A percentile compares a stretch with the other conserved stretches of the same genome.
These are phyloP conservation scores for Discostella stelligera DNA, from an alignment of 352 stramenopile genomes.

Conservation along the genomic window DNA sequence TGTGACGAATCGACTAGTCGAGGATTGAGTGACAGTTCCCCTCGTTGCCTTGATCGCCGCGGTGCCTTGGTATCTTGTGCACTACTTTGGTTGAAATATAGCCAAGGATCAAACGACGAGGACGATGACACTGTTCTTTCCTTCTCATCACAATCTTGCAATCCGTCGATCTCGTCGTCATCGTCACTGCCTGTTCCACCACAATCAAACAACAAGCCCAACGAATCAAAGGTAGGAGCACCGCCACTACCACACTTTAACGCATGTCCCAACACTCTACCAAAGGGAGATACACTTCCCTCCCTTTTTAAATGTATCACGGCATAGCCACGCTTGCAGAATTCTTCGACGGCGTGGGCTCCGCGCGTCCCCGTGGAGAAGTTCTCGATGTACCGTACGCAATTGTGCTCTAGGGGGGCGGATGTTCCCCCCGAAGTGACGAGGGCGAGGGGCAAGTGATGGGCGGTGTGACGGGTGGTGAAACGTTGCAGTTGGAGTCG, in stretches of 20 bases:
- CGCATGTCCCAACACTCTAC: slow-evolving; percentile 49
- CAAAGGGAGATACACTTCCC: slow-evolving; percentile 76
- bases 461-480: slow-evolving; percentile 50
- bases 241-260: slow-evolving; percentile 51
- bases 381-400: slow-evolving; percentile 96
- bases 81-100: slow-evolving; percentile 18
- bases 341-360: slow-evolving; percentile 82
- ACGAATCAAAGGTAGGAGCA: slow-evolving; percentile 38
- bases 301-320: slow-evolving; percentile 94
- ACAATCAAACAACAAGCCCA: slow-evolving; percentile 67
- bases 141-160: slow-evolving; percentile 38
- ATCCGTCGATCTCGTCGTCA: slow-evolving; percentile 30
- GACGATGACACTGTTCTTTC: slow-evolving; percentile 16
- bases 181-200: slow-evolving; percentile 21
- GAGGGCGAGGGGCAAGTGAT: slow-evolving; percentile 84
- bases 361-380: slow-evolving; percentile 91
- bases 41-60: slow-evolving; percentile 12
- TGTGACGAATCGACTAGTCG: slow-evolving; percentile 49
- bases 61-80: neutral
- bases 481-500: slow-evolving; percentile 49
- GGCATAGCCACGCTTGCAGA: slow-evolving; percentile 91
- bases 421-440: slow-evolving; percentile 95
- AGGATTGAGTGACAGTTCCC: slow-evolving; percentile 51
- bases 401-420: slow-evolving; percentile 92
- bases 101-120: slow-evolving; percentile 25